Conservation (phyloP, 257 asterid genomes). For the Striga asiatica region DNA sequence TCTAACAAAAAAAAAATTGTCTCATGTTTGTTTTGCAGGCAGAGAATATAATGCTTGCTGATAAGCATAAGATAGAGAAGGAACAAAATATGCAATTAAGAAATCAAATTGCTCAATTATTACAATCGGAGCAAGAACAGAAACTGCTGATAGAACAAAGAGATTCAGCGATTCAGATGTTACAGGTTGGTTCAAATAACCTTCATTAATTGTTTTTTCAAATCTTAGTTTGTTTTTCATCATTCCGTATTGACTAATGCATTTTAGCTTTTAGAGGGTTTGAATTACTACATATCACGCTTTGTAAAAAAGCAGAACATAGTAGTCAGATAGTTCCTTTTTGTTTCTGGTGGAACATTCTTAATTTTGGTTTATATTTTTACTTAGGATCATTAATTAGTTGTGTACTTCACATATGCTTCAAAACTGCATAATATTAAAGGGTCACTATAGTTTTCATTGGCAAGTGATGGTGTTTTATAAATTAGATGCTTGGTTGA, state of each 20-base stretch:
- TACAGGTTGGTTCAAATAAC: constrained; percentile 49
- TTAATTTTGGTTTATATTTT: not conserved
- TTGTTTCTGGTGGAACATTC: constrained; percentile 4
- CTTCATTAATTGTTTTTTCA: constrained; percentile 2
- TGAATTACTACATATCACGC: constrained; percentile 7
- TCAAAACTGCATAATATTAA: not conserved
- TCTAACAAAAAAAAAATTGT: constrained; percentile 14
- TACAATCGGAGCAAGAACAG: constrained; percentile 72
- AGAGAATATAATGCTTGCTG: constrained; percentile 63
- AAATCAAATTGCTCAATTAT: constrained; percentile 65
- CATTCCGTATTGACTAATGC: constrained; percentile 12
- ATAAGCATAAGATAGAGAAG: constrained; percentile 72
- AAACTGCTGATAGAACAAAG: constrained; percentile 65
- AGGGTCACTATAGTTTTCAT: not conserved
- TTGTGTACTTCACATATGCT: not conserved
- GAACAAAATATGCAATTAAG: constrained; percentile 73
- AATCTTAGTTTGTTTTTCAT: constrained; percentile 2
- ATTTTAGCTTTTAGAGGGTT: constrained; percentile 4
- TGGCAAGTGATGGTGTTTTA: not conserved
- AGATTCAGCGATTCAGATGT: constrained; percentile 66
- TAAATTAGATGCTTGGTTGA: not conserved
- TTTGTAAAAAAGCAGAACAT: not conserved
- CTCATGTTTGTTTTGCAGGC: constrained; percentile 44
- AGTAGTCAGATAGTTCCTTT: not conserved
- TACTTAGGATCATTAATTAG: not conserved